Percentiles rank a stretch among this genome's conserved stretches.
Evolutionary conservation across 371 early-diverging fungal species (phyloP).

Genomic region (Mortierella sp.): DNA sequence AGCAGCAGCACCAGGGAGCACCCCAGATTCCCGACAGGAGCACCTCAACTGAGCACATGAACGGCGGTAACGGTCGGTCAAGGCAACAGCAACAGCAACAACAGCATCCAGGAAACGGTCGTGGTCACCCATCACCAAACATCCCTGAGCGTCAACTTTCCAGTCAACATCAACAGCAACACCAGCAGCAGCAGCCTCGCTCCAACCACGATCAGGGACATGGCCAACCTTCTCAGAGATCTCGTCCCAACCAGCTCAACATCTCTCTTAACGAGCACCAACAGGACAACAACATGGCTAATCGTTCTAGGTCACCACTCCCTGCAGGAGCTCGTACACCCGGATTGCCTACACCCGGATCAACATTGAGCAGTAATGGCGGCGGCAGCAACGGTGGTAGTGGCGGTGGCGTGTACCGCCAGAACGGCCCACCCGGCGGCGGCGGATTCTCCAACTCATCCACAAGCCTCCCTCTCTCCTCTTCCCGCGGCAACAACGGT

Average conservation of each 20-base stretch:
- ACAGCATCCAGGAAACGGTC: conserved; percentile 21
- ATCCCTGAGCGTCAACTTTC: conserved; percentile 27
- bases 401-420: conserved; percentile 28
- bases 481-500: conserved; percentile 10
- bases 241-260: conserved; percentile 35
- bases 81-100: conserved; percentile 24
- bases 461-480: conserved; percentile 22
- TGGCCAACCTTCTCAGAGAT: conserved; percentile 17
- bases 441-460: conserved; percentile 29
- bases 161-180: conserved; percentile 24
- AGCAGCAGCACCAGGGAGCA: not conserved
- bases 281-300: conserved; percentile 17
- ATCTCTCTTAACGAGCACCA: conserved; percentile 29
- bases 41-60: conserved; percentile 38
- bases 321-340: conserved; percentile 28
- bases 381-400: conserved; percentile 14
- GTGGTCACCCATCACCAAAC: conserved; percentile 39
- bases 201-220: conserved; percentile 24
- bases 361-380: conserved; percentile 10
- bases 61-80: conserved; percentile 11
- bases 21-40: conserved; percentile 41
- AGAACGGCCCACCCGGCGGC: conserved; percentile 39
- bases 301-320: conserved; percentile 41
- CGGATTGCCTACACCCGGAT: conserved; percentile 34
- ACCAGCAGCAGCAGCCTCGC: conserved; percentile 15